Conservation (phyloP, 108 stramenopile species). For the Fragilaria crotonensis region DNA sequence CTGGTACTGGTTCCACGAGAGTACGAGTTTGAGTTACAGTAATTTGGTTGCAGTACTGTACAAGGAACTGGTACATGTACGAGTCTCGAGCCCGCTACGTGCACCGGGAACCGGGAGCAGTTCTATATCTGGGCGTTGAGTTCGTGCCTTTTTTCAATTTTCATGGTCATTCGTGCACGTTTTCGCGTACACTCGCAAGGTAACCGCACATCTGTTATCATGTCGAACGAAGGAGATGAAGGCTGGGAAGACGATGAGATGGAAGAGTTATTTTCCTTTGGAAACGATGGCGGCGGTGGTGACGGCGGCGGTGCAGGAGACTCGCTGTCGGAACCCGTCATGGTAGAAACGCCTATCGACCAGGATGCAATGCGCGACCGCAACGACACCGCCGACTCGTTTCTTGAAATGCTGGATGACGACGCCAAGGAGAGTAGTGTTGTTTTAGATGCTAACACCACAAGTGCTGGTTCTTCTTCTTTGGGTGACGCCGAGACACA, state of each 20-base stretch:
- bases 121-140: too few species aligned
- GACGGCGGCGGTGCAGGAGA: too few species aligned
- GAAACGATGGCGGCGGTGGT: slow-evolving; percentile 12
- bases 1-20: too few species aligned
- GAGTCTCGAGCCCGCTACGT: too few species aligned
- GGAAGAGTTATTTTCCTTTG: slow-evolving; percentile 48
- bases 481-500: slow-evolving; percentile 48
- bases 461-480: not conserved
- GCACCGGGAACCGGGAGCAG: too few species aligned
- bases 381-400: slow-evolving; percentile 24
- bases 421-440: slow-evolving; percentile 6
- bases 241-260: slow-evolving; percentile 43
- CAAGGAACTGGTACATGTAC: too few species aligned
- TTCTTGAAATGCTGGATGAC: slow-evolving; percentile 26
- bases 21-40: too few species aligned
- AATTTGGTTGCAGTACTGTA: too few species aligned
- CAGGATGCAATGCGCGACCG: slow-evolving; percentile 1
- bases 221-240: not conserved
- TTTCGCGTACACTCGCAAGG: too few species aligned
- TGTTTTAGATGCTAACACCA: not conserved
- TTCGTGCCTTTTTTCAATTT: too few species aligned
- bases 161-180: too few species aligned
- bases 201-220: too few species aligned
- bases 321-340: slow-evolving; percentile 1
- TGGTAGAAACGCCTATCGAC: not conserved